These are phyloP conservation scores for Fusarium pseudograminearum DNA, from an alignment of 2,329 filamentous ascomycete genomes.

Conservation along the genomic window DNA sequence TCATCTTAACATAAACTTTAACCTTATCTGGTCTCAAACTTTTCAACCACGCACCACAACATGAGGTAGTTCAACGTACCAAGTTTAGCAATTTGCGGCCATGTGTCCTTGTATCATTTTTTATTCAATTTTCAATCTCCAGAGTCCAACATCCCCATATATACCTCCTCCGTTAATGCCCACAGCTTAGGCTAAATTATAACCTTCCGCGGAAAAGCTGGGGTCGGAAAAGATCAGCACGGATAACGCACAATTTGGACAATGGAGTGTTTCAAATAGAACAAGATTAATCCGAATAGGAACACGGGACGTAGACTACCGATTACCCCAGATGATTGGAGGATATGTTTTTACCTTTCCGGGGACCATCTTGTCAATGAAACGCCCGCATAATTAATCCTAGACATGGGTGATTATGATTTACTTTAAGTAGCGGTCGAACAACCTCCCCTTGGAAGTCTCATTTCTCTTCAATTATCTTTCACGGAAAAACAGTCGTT, in stretches of 20 bases:
- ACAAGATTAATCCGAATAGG: slow-evolving; percentile 10
- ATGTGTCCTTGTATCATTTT: too few species aligned
- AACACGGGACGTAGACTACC: slow-evolving; percentile 7
- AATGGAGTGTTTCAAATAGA: slow-evolving; percentile 10
- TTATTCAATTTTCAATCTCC: too few species aligned
- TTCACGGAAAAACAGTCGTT: not conserved
- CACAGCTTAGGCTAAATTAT: slow-evolving; percentile 9
- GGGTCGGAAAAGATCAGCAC: slow-evolving; percentile 19
- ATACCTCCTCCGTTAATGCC: not conserved
- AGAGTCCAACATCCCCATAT: not conserved
- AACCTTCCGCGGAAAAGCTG: not conserved
- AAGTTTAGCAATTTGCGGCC: rapidly evolving
- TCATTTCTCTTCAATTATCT: too few species aligned
- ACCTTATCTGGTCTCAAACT: not conserved
- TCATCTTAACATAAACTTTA: not conserved
- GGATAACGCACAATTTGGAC: slow-evolving; percentile 1
- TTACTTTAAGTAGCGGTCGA: not conserved
- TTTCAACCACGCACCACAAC: not conserved
- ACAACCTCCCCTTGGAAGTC: not conserved
- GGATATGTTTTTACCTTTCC: slow-evolving; percentile 12
- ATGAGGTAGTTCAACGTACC: not conserved
- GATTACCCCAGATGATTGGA: not conserved
- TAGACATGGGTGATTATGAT: not conserved
- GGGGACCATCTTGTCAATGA: not conserved
- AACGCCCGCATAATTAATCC: not conserved